Conservation (phyloP, 2,329 filamentous ascomycete species). For the Trichophaea hybrida region DNA sequence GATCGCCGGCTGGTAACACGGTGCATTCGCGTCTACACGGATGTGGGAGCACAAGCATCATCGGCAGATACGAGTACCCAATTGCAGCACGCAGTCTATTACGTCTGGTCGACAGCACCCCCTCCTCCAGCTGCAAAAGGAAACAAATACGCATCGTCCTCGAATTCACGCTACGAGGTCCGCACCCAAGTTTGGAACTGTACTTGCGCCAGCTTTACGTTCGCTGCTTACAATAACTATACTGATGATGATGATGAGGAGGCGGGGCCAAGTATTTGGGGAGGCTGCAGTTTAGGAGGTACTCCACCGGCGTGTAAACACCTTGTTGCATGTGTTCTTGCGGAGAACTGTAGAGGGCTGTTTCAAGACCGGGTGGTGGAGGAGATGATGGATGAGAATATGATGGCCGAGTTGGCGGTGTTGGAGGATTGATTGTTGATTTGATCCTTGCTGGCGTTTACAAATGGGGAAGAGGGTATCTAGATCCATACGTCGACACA, state of each 20-base stretch:
- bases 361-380: constrained; percentile 45
- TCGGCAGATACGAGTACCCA: constrained; percentile 15
- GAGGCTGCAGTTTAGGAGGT: constrained; percentile 24
- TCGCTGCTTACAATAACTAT: constrained; percentile 48
- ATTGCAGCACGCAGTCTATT: constrained; percentile 36
- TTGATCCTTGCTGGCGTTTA: too few relatives aligned
- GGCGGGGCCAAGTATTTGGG: constrained; percentile 5
- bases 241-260: constrained; percentile 3
- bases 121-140: constrained; percentile 24
- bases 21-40: neutral
- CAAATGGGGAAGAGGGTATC: too few relatives aligned
- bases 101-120: constrained; percentile 46
- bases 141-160: constrained; percentile 26
- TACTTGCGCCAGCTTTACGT: constrained; percentile 70
- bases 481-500: too few relatives aligned
- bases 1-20: constrained; percentile 54
- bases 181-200: constrained; percentile 70
- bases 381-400: constrained; percentile 43
- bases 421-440: constrained; percentile 32
- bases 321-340: constrained; percentile 66
- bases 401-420: constrained; percentile 56
- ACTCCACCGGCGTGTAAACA: constrained; percentile 67
- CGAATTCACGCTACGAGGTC: constrained; percentile 48
- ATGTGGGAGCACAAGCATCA: neutral
- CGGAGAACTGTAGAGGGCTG: constrained; percentile 45